Percentiles rank a stretch among this genome's conserved stretches.
phyloP scores from a whole-genome alignment of 2,329 filamentous ascomycete genomes.

The Aspergillus sclerotialis region DNA sequence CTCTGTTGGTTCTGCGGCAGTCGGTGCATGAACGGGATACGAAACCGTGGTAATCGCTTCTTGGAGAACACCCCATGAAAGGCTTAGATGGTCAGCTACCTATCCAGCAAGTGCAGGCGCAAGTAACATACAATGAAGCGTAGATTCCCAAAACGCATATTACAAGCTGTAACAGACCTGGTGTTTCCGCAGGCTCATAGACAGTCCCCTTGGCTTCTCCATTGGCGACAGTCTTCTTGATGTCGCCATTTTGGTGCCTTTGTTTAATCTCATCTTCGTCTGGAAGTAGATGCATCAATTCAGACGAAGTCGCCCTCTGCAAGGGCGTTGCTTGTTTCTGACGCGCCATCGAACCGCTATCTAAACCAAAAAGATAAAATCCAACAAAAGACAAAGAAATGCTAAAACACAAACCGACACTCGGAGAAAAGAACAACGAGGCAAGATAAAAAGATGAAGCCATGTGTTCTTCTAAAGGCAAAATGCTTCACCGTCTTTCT shows the following conservation, averaged over 20 bases:
- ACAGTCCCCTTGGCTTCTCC: constrained; percentile 13
- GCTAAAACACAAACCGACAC: not conserved
- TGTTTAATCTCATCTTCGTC: constrained; percentile 22
- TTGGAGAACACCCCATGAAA: constrained; percentile 95
- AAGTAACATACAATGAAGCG: constrained; percentile 69
- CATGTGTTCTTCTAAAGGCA: constrained; percentile 29
- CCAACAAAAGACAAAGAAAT: constrained; percentile 4
- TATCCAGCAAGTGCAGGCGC: not conserved
- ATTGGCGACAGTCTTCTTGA: constrained; percentile 10
- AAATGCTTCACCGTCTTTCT: constrained; percentile 1
- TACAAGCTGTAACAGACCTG: constrained; percentile 67
- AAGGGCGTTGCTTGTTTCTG: constrained; percentile 61
- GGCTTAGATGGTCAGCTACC: constrained; percentile 40
- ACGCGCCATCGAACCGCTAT: constrained; percentile 53
- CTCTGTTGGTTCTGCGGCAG: constrained; percentile 45
- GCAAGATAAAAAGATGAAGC: constrained; percentile 19
- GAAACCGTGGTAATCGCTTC: constrained; percentile 93
- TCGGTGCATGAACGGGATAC: constrained; percentile 58
- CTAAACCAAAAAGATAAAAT: constrained; percentile 7
- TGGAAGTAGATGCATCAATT: constrained; percentile 46
- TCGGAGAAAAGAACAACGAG: constrained; percentile 5
- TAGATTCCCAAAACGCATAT: constrained; percentile 94
- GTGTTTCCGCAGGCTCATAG: constrained; percentile 27
- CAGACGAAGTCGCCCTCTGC: constrained; percentile 59
- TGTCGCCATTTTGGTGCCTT: constrained; percentile 26